phyloP scores from a whole-genome alignment of 768 basidiomycete species.

The Lactarius vividus region DNA sequence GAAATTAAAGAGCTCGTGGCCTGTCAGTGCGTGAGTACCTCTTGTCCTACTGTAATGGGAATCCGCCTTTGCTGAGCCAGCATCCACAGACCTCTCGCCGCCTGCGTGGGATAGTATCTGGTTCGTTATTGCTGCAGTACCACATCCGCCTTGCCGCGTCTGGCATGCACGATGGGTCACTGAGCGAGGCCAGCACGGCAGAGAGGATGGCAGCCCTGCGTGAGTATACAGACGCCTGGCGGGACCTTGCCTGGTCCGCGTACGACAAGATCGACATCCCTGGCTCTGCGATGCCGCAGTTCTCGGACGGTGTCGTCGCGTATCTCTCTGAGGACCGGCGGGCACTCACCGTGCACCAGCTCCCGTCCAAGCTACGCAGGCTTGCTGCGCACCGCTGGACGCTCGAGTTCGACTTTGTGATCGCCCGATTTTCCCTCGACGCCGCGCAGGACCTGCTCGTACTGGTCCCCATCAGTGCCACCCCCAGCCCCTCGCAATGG shows the following conservation, averaged over 20 bases:
- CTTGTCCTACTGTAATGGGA: neutral
- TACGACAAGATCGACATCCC: conserved; percentile 12
- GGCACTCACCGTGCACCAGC: neutral
- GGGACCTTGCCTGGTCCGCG: neutral
- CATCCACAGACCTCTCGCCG: neutral
- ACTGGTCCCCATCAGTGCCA: neutral
- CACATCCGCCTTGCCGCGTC: conserved; percentile 10
- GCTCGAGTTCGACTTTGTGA: neutral
- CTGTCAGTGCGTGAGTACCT: neutral
- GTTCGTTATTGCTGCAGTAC: conserved; percentile 1
- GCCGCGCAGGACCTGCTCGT: neutral
- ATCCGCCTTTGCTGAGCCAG: neutral
- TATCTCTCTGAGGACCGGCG: neutral
- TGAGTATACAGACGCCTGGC: neutral
- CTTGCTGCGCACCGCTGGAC: neutral
- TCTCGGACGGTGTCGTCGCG: neutral
- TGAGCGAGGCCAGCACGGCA: neutral
- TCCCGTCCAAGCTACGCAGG: conserved; percentile 1
- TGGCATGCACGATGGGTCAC: conserved; percentile 1
- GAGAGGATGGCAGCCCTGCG: conserved; percentile 2
- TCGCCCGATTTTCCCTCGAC: neutral
- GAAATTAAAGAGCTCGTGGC: neutral
- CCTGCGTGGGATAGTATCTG: neutral
- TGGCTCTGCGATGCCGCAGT: neutral
- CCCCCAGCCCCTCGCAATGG: conserved; percentile 1